These are phyloP conservation scores for Pneumocystis oryctolagi DNA, from an alignment of 1,139 yeast species.

Conservation along the genomic window DNA sequence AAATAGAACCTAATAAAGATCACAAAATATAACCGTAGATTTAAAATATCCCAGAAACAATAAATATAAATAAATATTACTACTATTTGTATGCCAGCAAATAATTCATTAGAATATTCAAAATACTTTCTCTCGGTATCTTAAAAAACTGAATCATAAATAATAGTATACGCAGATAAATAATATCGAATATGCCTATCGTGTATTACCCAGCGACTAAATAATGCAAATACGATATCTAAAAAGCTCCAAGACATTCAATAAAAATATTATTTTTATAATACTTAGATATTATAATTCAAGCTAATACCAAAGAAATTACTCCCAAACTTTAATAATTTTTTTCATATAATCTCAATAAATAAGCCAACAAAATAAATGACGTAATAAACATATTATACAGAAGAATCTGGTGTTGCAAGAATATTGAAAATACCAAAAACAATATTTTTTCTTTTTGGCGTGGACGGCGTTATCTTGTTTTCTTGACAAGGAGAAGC, in stretches of 20 bases:
- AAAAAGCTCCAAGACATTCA: too few species aligned
- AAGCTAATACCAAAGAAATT: background rate
- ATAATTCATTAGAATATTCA: background rate
- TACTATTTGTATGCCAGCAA: background rate
- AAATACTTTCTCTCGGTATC: background rate
- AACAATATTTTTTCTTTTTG: background rate
- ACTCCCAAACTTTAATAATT: too few species aligned
- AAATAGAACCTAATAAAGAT: background rate
- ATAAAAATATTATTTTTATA: too few species aligned
- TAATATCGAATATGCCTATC: too few species aligned
- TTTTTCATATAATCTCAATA: too few species aligned
- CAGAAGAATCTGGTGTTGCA: background rate
- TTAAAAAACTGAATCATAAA: background rate
- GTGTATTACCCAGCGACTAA: too few species aligned
- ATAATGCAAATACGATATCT: too few species aligned
- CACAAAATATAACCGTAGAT: background rate
- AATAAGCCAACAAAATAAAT: background rate
- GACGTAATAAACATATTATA: background rate
- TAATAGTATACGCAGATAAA: too few species aligned
- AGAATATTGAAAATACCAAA: background rate
- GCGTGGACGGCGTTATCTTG: background rate
- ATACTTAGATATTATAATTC: too few species aligned
- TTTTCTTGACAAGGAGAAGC: background rate
- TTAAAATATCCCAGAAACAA: background rate
- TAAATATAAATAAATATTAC: too few species aligned